A percentile compares a stretch with the other conserved stretches of the same genome.
Conservation (phyloP, 495 filamentous ascomycete genomes). For the Tuber borchii region DNA sequence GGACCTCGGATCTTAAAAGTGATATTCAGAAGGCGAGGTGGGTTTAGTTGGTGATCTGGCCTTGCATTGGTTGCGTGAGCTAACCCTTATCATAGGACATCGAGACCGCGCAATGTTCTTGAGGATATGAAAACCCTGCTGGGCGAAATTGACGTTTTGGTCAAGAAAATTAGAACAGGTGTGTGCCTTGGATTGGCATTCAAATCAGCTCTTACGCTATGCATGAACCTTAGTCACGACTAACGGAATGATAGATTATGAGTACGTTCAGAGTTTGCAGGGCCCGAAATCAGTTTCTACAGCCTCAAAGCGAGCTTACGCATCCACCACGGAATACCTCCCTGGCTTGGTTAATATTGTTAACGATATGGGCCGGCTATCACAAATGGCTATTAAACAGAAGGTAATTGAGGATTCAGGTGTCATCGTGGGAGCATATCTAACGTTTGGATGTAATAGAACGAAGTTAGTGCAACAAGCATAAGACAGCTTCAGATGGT, state of each 20-base stretch:
- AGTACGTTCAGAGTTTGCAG: conserved; percentile 65
- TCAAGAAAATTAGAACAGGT: conserved; percentile 68
- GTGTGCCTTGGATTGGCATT: background rate
- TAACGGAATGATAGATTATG: conserved; percentile 54
- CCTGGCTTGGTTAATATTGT: conserved; percentile 67
- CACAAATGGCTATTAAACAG: conserved; percentile 59
- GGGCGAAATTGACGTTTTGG: conserved; percentile 78
- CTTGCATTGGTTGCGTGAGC: background rate
- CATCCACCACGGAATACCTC: conserved; percentile 80
- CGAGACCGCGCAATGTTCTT: conserved; percentile 32
- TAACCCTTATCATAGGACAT: background rate
- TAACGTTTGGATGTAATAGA: conserved; percentile 43
- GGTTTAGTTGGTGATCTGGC: background rate
- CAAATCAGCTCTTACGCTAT: background rate
- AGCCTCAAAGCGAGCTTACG: conserved; percentile 76
- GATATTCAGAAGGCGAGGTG: conserved; percentile 43
- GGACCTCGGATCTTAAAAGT: conserved; percentile 51
- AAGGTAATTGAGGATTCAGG: conserved; percentile 33
- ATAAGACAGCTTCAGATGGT: conserved; percentile 71
- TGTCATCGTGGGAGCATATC: background rate
- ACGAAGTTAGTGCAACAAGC: conserved; percentile 53
- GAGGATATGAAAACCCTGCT: conserved; percentile 55
- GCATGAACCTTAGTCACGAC: background rate
- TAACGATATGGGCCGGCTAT: conserved; percentile 66
- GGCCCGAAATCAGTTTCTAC: conserved; percentile 63